Base-by-base conservation (phyloP, 106 monocot species). In the Narthecium ossifragum region DNA sequence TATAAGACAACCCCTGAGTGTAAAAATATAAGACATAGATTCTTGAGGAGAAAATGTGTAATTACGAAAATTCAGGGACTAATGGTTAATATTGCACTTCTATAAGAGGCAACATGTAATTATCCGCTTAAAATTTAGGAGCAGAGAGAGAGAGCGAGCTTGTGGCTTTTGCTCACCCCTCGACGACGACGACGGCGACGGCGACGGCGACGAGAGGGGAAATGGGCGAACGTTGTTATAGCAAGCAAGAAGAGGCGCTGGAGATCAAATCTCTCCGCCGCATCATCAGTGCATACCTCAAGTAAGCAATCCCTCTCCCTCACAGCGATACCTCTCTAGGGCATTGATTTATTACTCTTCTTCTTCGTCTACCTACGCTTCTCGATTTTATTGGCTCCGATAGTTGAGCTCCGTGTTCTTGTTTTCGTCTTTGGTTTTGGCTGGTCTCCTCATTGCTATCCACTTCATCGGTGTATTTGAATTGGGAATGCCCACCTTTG, bases 241-340 rank as follows among this genome's bases (percentile, higher is more conserved):
- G 67, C 61, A 70, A 57, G 66, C 62, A 79, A 8, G 94, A 96
- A 46, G 86, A 80, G 65, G 84, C 67, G 23, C 86, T 90, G 37
- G 94, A 90, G 68, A 76, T 96, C 73, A 85, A 86, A 55, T 96
- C 94, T 37, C 90, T 96, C 29, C 86, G 94, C 63, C 77, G 90
- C 30, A 96, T 96, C 65, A 78, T 96, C 70, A 78, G 83, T 68
- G 83, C 94, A 37, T 96, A 90, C 55, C 73, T 86, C 70, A 90
- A 96, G 90, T 86, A 85, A 73, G 22, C 53, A 15, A 17, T 39
- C 50, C 21, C 37, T 28, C 31, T 26, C 32, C 54, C 24, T 31
- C 37, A 2, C 20, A 18, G 31, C 31, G 56, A 1, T 57, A 15
- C 3, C 24, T 23, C 38, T 38, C n/a, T 46, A 26, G 43, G 17